Evolutionary conservation across 2,329 filamentous ascomycete genomes (phyloP).

Genomic region (Diplodia seriata): DNA sequence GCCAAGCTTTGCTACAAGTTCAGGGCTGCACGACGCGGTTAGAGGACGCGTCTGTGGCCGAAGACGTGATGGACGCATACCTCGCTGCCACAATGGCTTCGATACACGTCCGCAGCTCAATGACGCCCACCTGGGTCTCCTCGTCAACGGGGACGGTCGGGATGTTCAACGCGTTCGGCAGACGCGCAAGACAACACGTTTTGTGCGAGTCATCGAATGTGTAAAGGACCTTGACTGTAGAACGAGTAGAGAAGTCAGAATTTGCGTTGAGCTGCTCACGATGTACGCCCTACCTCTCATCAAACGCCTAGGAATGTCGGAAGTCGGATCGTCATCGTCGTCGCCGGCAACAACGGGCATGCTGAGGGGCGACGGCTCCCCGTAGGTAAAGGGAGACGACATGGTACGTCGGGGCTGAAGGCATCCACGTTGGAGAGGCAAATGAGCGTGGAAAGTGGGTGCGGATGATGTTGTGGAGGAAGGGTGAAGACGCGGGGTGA

Average conservation of each 20-base stretch:
- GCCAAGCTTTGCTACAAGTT: slow-evolving; percentile 75
- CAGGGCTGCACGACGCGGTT: slow-evolving; percentile 68
- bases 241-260: background rate
- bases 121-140: slow-evolving; percentile 78
- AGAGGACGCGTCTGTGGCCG: slow-evolving; percentile 18
- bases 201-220: slow-evolving; percentile 91
- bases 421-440: slow-evolving; percentile 23
- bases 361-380: slow-evolving; percentile 40
- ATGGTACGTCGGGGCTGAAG: slow-evolving; percentile 41
- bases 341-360: slow-evolving; percentile 37
- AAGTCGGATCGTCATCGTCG: slow-evolving; percentile 40
- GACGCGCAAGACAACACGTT: slow-evolving; percentile 86
- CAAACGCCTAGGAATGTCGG: slow-evolving; percentile 48
- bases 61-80: slow-evolving; percentile 46
- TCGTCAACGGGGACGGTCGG: slow-evolving; percentile 84
- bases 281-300: slow-evolving; percentile 54
- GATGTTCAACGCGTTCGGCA: slow-evolving; percentile 78
- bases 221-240: slow-evolving; percentile 90
- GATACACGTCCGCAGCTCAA: slow-evolving; percentile 86
- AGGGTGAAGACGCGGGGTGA: slow-evolving; percentile 15
- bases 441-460: background rate
- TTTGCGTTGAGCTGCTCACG: slow-evolving; percentile 21
- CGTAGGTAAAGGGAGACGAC: slow-evolving; percentile 43
- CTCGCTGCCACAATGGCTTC: slow-evolving; percentile 75
- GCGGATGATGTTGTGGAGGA: slow-evolving; percentile 28